Evolutionary conservation across 2,329 filamentous ascomycete species (phyloP).

Genomic region (Nigrograna mackinnonii): DNA sequence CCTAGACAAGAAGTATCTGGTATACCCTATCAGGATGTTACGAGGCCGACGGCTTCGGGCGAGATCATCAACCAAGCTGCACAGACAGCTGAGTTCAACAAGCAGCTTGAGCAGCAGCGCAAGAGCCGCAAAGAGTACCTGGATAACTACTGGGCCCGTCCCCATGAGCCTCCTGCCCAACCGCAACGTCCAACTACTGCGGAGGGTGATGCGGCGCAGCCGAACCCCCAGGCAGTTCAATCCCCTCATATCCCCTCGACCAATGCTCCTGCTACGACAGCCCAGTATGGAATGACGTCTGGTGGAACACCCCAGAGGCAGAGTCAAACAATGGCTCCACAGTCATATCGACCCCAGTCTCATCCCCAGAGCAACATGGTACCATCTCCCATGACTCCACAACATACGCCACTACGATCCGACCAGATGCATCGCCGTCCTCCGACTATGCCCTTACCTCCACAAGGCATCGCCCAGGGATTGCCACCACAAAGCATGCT

Average conservation of each 20-base stretch:
- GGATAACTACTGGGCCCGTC: constrained; percentile 78
- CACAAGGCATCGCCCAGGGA: constrained; percentile 18
- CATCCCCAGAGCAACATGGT: constrained; percentile 73
- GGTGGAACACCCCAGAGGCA: constrained; percentile 62
- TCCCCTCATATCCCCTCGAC: constrained; percentile 62
- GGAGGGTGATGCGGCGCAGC: constrained; percentile 42
- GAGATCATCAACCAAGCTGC: constrained; percentile 87
- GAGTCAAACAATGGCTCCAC: constrained; percentile 64
- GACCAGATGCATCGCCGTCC: constrained; percentile 70
- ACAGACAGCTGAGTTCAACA: constrained; percentile 89
- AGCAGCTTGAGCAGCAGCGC: constrained; percentile 78
- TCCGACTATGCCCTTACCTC: constrained; percentile 55
- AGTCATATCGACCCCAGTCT: constrained; percentile 71
- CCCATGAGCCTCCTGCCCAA: constrained; percentile 75
- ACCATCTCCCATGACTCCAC: constrained; percentile 73
- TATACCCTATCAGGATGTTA: constrained; percentile 78
- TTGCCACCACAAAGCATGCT: constrained; percentile 39
- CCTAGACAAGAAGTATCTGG: constrained; percentile 89
- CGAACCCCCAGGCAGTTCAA: constrained; percentile 49
- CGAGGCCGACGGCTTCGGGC: constrained; percentile 71
- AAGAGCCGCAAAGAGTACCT: constrained; percentile 79
- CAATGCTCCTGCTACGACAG: constrained; percentile 56
- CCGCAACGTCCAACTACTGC: constrained; percentile 45
- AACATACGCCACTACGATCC: constrained; percentile 62
- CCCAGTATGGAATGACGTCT: constrained; percentile 59